A percentile compares a stretch with the other conserved stretches of the same genome.
These are phyloP conservation scores for Saturnispora gosingensis DNA, from an alignment of 805 yeast species.

Conservation along the genomic window DNA sequence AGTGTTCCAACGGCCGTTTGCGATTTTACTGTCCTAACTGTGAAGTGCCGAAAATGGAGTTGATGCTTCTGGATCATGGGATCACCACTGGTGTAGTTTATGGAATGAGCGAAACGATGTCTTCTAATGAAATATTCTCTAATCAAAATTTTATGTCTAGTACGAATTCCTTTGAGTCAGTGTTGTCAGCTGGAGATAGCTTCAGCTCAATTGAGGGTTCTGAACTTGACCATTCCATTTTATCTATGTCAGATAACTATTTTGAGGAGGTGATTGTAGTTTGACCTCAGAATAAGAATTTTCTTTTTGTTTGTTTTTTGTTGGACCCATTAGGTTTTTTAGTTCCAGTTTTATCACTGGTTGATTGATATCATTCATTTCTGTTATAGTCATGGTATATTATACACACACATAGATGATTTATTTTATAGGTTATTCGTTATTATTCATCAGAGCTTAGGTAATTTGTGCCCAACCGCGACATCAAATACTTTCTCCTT, in stretches of 20 bases:
- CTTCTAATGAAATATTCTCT: not conserved
- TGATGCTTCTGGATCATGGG: constrained; percentile 47
- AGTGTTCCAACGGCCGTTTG: constrained; percentile 26
- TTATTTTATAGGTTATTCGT: not conserved
- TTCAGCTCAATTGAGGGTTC: not conserved
- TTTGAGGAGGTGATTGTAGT: constrained; percentile 6
- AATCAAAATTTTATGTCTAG: not conserved
- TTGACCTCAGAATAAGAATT: not conserved
- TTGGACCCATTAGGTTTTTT: not conserved
- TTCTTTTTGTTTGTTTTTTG: not conserved
- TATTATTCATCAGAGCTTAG: not conserved
- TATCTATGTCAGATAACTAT: constrained; percentile 7
- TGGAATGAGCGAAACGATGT: not conserved
- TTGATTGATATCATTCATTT: not conserved
- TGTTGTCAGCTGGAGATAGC: not conserved
- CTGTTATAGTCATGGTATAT: not conserved
- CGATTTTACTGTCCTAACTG: constrained; percentile 62
- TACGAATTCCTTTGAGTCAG: not conserved
- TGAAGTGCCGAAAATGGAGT: constrained; percentile 48
- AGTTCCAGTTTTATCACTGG: not conserved
- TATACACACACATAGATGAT: not conserved
- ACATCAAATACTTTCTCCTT: not conserved
- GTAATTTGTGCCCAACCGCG: not conserved
- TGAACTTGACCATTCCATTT: not conserved
- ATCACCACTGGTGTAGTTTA: constrained; percentile 32